phyloP scores from a whole-genome alignment of 768 basidiomycete species.

The Macrocybe gigantea region DNA sequence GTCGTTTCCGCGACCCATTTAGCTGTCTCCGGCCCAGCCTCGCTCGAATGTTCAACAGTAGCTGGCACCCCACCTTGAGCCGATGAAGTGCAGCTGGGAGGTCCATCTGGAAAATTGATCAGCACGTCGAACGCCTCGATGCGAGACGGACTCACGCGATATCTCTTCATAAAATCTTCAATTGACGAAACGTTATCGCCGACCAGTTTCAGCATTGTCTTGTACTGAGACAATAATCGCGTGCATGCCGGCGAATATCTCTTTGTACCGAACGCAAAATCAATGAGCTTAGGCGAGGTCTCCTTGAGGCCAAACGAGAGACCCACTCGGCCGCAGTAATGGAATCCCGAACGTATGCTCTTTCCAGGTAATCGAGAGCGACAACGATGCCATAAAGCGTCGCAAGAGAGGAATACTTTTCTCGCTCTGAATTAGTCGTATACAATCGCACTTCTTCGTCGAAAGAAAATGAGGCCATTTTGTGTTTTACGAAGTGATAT shows the following conservation, averaged over 20 bases:
- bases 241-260: conserved; percentile 98
- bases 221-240: conserved; percentile 91
- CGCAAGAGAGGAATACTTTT: conserved; percentile 80
- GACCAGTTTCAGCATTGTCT: conserved; percentile 95
- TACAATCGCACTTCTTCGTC: conserved; percentile 93
- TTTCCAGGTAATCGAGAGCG: conserved; percentile 88
- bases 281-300: conserved; percentile 18
- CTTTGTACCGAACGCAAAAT: conserved; percentile 25
- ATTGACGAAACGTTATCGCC: conserved; percentile 81
- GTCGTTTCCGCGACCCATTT: conserved; percentile 99
- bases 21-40: conserved; percentile 86
- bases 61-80: conserved; percentile 88
- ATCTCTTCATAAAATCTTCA: conserved; percentile 88
- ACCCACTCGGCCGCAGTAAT: conserved; percentile 88
- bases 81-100: conserved; percentile 89
- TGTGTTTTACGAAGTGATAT: no score
- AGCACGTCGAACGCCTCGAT: background rate
- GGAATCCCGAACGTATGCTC: conserved; percentile 92
- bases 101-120: conserved; percentile 62
- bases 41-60: conserved; percentile 92
- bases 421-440: conserved; percentile 82
- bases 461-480: conserved; percentile 32
- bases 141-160: conserved; percentile 51
- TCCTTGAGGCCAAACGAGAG: conserved; percentile 1
- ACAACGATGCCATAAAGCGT: conserved; percentile 92